Percentiles rank a stretch among this genome's conserved stretches.
These are phyloP conservation scores for Hirsutella thompsonii DNA, from an alignment of 2,329 filamentous ascomycete species.

Conservation along the genomic window DNA sequence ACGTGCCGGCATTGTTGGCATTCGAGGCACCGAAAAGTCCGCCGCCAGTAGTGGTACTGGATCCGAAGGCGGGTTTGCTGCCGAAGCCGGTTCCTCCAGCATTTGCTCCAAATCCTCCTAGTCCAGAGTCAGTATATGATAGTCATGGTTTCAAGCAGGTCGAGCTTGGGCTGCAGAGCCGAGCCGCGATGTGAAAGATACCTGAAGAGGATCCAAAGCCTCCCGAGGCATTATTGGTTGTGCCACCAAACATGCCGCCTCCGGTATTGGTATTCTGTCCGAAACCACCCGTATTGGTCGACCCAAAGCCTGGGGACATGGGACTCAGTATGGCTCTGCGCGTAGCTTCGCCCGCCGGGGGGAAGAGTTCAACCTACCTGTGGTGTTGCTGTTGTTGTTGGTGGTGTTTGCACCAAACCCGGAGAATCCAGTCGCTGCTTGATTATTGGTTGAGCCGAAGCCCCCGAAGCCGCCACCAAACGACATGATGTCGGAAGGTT, in stretches of 20 bases:
- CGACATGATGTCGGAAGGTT: constrained; percentile 32
- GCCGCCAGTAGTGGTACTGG: constrained; percentile 23
- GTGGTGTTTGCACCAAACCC: constrained; percentile 37
- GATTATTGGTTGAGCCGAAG: constrained; percentile 43
- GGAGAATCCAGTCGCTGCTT: constrained; percentile 33
- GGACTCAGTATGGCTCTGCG: constrained; percentile 10
- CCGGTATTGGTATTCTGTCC: constrained; percentile 24
- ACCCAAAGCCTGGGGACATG: constrained; percentile 17
- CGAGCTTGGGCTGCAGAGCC: neutral
- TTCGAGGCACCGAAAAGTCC: constrained; percentile 32
- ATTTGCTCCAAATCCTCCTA: constrained; percentile 24
- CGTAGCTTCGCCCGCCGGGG: neutral
- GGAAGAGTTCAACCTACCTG: constrained; percentile 32
- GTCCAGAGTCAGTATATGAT: constrained; percentile 5
- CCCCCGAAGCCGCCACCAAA: constrained; percentile 40
- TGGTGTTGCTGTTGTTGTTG: constrained; percentile 22
- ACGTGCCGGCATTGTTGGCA: constrained; percentile 20
- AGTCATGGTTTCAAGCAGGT: neutral
- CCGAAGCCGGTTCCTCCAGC: constrained; percentile 21
- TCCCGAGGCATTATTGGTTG: constrained; percentile 12
- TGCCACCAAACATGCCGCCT: constrained; percentile 32
- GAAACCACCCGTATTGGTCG: constrained; percentile 25
- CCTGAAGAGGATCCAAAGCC: constrained; percentile 22
- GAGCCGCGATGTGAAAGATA: constrained; percentile 7
- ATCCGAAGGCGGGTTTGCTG: constrained; percentile 40